A percentile compares a stretch with the other conserved stretches of the same genome.
Evolutionary conservation across 441 rosid species (phyloP).

Genomic region (Croton setiger): DNA sequence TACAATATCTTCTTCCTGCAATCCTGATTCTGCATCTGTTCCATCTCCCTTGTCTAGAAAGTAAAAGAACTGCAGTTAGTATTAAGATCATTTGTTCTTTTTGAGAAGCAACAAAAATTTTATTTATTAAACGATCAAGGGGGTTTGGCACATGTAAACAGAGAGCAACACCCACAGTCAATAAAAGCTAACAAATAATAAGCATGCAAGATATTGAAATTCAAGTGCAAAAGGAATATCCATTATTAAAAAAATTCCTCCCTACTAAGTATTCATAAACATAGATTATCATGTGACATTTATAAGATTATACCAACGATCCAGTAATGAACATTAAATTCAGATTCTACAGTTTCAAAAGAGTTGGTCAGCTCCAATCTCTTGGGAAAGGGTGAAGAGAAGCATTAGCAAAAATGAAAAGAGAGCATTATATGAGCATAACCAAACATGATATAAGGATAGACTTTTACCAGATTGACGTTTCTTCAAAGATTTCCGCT

Average conservation of each 20-base stretch:
- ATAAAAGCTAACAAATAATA: background rate
- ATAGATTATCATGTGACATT: background rate
- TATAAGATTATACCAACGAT: background rate
- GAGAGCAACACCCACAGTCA: background rate
- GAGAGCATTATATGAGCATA: background rate
- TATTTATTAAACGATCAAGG: background rate
- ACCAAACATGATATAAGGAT: constrained; percentile 10
- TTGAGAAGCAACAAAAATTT: background rate
- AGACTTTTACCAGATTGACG: constrained; percentile 71
- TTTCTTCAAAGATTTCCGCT: constrained; percentile 88
- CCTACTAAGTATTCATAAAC: constrained; percentile 18
- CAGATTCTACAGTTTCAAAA: constrained; percentile 1
- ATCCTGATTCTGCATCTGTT: constrained; percentile 65
- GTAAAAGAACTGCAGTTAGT: constrained; percentile 22
- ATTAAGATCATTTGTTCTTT: background rate
- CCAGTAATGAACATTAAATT: background rate
- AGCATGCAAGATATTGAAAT: background rate
- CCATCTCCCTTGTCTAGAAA: constrained; percentile 80
- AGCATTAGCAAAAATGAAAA: background rate
- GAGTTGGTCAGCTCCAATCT: background rate
- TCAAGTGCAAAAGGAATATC: background rate
- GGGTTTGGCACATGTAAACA: background rate
- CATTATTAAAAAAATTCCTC: background rate
- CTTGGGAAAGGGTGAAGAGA: background rate
- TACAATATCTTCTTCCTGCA: constrained; percentile 77